phyloP scores from a whole-genome alignment of 768 basidiomycete genomes.

The Cystobasidium ongulense region DNA sequence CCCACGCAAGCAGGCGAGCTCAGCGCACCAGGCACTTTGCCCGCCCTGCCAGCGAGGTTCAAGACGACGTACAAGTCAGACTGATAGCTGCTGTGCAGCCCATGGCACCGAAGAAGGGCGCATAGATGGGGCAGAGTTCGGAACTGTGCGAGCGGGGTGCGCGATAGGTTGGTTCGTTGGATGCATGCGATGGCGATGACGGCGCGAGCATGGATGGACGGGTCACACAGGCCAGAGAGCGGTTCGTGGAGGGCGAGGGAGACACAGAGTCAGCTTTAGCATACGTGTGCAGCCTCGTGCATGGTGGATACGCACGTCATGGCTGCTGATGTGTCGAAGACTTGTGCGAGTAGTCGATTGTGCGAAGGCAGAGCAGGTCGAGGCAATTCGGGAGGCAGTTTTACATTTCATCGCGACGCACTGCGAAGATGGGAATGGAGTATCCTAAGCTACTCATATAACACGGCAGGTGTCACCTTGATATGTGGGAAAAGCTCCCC shows the following conservation, averaged over 20 bases:
- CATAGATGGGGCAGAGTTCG: slow-evolving; percentile 26
- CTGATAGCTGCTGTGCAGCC: slow-evolving; percentile 94
- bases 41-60: background rate
- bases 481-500: no score
- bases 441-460: no score
- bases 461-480: no score
- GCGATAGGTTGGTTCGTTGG: background rate
- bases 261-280: background rate
- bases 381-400: no score
- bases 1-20: background rate
- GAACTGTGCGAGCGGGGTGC: background rate
- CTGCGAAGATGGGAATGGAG: no score
- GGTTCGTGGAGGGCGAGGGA: background rate
- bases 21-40: background rate
- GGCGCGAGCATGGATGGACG: background rate
- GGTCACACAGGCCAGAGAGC: background rate
- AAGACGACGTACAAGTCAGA: slow-evolving; percentile 74
- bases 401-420: no score
- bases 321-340: no score
- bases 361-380: no score
- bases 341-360: no score
- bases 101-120: slow-evolving; percentile 94
- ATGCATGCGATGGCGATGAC: background rate
- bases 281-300: no score
- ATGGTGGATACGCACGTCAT: background rate